Evolutionary conservation across 108 stramenopile genomes (phyloP), one percentile per base, ranked within the genome.

Genomic region (Cyclotella cryptica): DNA sequence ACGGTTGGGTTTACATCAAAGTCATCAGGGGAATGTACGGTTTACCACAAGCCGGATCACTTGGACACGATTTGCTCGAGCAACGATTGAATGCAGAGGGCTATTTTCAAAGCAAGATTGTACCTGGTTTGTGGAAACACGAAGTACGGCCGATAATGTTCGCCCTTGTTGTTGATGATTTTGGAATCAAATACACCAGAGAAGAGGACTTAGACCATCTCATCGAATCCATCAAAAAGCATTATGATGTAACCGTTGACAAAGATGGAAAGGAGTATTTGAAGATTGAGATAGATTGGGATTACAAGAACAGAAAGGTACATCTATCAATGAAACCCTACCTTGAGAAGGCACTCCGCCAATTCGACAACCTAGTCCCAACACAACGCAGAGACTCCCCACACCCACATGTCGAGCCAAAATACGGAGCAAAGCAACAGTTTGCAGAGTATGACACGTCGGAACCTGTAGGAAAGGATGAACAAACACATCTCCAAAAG

Each of bases 161-260:
- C 64, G 59, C 72, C 10, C 71, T 89, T 18, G 84, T 86, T 2
- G 88, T n/a, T n/a, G n/a, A n/a, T n/a, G n/a, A n/a, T n/a, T n/a
- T n/a, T n/a, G n/a, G n/a, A n/a, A n/a, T n/a, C n/a, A n/a, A n/a
- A n/a, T n/a, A n/a, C n/a, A n/a, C n/a, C n/a, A n/a, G n/a, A n/a
- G n/a, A n/a, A n/a, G n/a, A n/a, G n/a, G n/a, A n/a, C n/a, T n/a
- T n/a, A n/a, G n/a, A n/a, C n/a, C n/a, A n/a, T n/a, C n/a, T 87
- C 43, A 43, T 86, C 54, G 52, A 72, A 14, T 49, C 69, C 6
- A 74, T 86, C 27, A 17, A 60, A 49, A 17, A 46, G 26, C 17
- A 86, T 79, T 66, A 67, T 83, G 35, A 83, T 84, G 82, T 83
- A 46, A n/a, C n/a, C n/a, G n/a, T n/a, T n/a, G n/a, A n/a, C n/a